Base-by-base conservation (phyloP, 306 rosid genomes). In the Medicago arabica region DNA sequence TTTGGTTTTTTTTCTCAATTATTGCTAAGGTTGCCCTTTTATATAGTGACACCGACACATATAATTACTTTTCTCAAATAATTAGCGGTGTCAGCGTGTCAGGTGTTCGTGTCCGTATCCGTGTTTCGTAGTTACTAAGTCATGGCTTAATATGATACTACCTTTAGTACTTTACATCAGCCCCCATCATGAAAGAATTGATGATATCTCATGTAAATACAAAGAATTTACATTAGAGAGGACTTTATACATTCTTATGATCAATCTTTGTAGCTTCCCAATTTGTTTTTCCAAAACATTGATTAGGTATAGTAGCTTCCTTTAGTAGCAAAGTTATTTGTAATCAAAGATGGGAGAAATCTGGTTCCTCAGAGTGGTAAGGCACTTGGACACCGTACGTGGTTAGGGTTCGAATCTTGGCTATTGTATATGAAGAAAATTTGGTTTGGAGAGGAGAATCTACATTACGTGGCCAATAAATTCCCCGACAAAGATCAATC, bases 201-300 rank as follows among this genome's bases (percentile, higher is more conserved):
- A 28, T 28, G 31, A 28, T 28, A 28, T 28, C 31, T 28, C 0
- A 28, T 28, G 31, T 28, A 49, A 15, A 15, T 49, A n/a, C 21
- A 50, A 64, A 50, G 39, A 62, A 62, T 31, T 61, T 34, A 75
- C 51, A 16, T 49, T n/a, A 62, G 23, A 34, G 54, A 63, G 28
- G 25, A 50, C 53, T 77, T 50, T 31, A 19, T 21, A 47, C 18
- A 61, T 15, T 38, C 34, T 43, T 58, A 28, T 28, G 10, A 69
- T 69, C 41, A 69, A 61, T 58, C 60, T 18, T 28, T 54, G 34
- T 76, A 25, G 49, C 59, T 40, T 1, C 21, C 57, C 55, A 38
- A 25, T 41, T 55, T 54, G 51, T 46, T 2, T 12, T 46, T 46
- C 15, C 51, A 46, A 46, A 46, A 46, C 2, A 13, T 4, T 46